phyloP scores from a whole-genome alignment of 306 rosid species.

The Nissolia schottii region DNA sequence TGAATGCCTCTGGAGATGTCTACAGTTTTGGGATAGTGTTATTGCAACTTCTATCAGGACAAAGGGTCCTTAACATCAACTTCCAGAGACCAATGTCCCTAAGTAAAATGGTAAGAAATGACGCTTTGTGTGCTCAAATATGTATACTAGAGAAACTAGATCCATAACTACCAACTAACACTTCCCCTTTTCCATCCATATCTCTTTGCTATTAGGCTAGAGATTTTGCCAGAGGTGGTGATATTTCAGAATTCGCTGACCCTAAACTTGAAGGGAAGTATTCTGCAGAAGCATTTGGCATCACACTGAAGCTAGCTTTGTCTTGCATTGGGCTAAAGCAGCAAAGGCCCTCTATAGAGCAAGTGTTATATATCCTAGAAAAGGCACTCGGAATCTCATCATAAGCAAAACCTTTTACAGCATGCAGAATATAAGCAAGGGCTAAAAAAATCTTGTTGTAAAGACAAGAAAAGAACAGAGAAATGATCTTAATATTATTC shows the following conservation, averaged over 20 bases:
- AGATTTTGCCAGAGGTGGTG: conserved; percentile 30
- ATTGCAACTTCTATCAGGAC: conserved; percentile 58
- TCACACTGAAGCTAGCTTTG: conserved; percentile 49
- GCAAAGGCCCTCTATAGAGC: conserved; percentile 52
- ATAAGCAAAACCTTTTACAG: conserved; percentile 12
- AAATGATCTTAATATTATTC: neutral
- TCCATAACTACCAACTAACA: neutral
- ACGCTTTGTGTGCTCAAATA: neutral
- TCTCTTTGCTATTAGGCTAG: conserved; percentile 40
- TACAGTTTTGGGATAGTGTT: conserved; percentile 66
- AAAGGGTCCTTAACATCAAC: conserved; percentile 47
- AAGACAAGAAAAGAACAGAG: neutral
- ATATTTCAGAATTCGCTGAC: conserved; percentile 48
- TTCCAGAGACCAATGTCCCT: conserved; percentile 44
- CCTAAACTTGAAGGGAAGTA: conserved; percentile 49
- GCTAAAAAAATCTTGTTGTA: neutral
- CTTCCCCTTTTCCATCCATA: neutral
- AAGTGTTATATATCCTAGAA: conserved; percentile 40
- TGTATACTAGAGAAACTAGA: neutral
- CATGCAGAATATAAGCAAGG: neutral
- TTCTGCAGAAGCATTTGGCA: conserved; percentile 50
- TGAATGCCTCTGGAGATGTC: conserved; percentile 64
- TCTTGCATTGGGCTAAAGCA: conserved; percentile 47
- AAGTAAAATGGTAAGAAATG: conserved; percentile 43
- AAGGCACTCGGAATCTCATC: conserved; percentile 38